Percentiles rank a stretch among this genome's conserved stretches.
These are phyloP conservation scores for Hypomontagnella monticulosa DNA, from an alignment of 495 filamentous ascomycete genomes.

Conservation along the genomic window DNA sequence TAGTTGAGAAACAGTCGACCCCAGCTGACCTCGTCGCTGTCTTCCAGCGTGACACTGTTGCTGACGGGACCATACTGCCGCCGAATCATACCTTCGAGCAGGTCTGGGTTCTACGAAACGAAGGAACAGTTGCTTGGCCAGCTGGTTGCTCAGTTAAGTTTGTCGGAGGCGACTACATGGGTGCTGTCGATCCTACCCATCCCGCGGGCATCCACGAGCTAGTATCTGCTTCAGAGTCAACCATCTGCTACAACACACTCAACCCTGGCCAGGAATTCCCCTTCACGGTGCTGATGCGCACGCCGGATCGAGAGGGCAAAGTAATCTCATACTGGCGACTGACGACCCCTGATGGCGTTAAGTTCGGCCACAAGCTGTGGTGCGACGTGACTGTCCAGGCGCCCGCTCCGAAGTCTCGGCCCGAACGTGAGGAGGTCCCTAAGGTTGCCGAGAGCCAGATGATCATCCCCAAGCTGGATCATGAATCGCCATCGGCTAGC, in stretches of 20 bases:
- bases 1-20: slow-evolving; percentile 42
- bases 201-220: slow-evolving; percentile 78
- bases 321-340: slow-evolving; percentile 96
- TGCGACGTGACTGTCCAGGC: slow-evolving; percentile 81
- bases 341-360: slow-evolving; percentile 78
- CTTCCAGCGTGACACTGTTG: slow-evolving; percentile 80
- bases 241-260: slow-evolving; percentile 73
- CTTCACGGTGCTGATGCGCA: slow-evolving; percentile 86
- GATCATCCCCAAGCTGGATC: slow-evolving; percentile 97
- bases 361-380: slow-evolving; percentile 94
- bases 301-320: slow-evolving; percentile 74
- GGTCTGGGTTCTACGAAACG: slow-evolving; percentile 91
- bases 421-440: slow-evolving; percentile 24
- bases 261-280: slow-evolving; percentile 75
- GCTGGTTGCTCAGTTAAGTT: slow-evolving; percentile 90
- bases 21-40: slow-evolving; percentile 69
- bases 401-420: slow-evolving; percentile 29
- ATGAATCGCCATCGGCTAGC: slow-evolving; percentile 87
- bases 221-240: slow-evolving; percentile 79
- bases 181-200: slow-evolving; percentile 80
- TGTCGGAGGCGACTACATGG: slow-evolving; percentile 94
- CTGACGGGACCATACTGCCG: slow-evolving; percentile 76
- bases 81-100: slow-evolving; percentile 82
- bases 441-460: slow-evolving; percentile 69
- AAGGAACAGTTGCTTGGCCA: slow-evolving; percentile 82